Percentiles rank a stretch among this genome's conserved stretches.
phyloP scores from a whole-genome alignment of 2,329 filamentous ascomycete species.

The Curvularia lunata region DNA sequence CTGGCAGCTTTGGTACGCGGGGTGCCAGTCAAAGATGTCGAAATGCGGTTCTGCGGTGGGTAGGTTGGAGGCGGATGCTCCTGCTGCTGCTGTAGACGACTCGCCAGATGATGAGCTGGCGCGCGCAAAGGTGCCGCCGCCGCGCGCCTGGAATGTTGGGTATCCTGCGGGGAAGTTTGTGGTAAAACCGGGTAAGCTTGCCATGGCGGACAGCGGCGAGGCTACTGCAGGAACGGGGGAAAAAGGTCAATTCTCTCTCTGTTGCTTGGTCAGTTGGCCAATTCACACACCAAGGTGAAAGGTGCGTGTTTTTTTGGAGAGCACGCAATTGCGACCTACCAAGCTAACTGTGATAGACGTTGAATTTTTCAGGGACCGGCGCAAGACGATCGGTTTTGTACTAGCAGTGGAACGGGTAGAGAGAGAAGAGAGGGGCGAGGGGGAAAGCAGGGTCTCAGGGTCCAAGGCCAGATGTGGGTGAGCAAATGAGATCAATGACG shows the following conservation, averaged over 20 bases:
- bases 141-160: constrained; percentile 37
- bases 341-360: constrained; percentile 20
- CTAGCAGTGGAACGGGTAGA: not conserved
- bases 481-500: constrained; percentile 27
- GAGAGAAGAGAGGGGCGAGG: not conserved
- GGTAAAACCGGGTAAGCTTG: constrained; percentile 39
- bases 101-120: constrained; percentile 34
- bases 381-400: constrained; percentile 4
- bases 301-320: not conserved
- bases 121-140: constrained; percentile 36
- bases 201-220: constrained; percentile 25
- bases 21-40: constrained; percentile 92
- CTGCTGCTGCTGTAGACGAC: constrained; percentile 20
- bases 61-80: constrained; percentile 12
- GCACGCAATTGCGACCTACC: constrained; percentile 24
- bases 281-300: constrained; percentile 14
- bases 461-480: constrained; percentile 19
- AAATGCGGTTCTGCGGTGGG: constrained; percentile 54
- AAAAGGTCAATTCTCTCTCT: constrained; percentile 25
- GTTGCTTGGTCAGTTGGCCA: constrained; percentile 25
- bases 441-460: constrained; percentile 20
- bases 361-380: constrained; percentile 11
- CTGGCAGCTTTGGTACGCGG: constrained; percentile 86
- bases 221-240: constrained; percentile 40
- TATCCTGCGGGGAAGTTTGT: constrained; percentile 44